phyloP scores from a whole-genome alignment of 805 yeast genomes.

The Saccharomyces mikatae region DNA sequence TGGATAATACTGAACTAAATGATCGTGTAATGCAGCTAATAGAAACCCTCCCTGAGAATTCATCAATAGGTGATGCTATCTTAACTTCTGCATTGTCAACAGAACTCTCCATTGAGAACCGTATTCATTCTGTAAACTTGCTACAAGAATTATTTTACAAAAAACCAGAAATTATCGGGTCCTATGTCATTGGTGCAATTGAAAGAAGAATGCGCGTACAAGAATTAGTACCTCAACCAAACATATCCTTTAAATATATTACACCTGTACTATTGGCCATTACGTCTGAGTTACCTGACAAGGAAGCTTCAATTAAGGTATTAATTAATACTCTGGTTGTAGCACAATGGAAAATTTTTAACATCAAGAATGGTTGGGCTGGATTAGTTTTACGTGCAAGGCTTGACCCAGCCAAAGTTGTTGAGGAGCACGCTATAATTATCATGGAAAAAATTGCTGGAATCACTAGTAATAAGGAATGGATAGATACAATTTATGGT shows the following conservation, averaged over 20 bases:
- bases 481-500: slow-evolving; percentile 25
- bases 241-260: slow-evolving; percentile 24
- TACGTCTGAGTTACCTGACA: slow-evolving; percentile 26
- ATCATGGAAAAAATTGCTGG: slow-evolving; percentile 15
- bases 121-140: slow-evolving; percentile 30
- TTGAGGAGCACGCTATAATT: slow-evolving; percentile 27
- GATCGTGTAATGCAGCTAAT: slow-evolving; percentile 7
- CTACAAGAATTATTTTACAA: slow-evolving; percentile 28
- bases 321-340: slow-evolving; percentile 37
- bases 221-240: slow-evolving; percentile 6
- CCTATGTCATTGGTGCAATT: slow-evolving; percentile 38
- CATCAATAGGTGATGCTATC: slow-evolving; percentile 40
- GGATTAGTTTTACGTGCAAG: slow-evolving; percentile 53
- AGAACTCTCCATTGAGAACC: slow-evolving; percentile 29
- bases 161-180: slow-evolving; percentile 37
- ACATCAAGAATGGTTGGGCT: slow-evolving; percentile 61
- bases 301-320: slow-evolving; percentile 23
- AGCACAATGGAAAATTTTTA: slow-evolving; percentile 37
- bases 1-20: slow-evolving; percentile 3
- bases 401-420: slow-evolving; percentile 57
- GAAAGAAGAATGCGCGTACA: slow-evolving; percentile 20
- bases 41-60: slow-evolving; percentile 7
- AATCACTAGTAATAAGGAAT: slow-evolving; percentile 12
- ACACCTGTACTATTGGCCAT: slow-evolving; percentile 34
- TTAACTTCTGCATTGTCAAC: slow-evolving; percentile 41